Conservation (phyloP, 805 yeast genomes). For the Diddensiella caesifluorescens region DNA sequence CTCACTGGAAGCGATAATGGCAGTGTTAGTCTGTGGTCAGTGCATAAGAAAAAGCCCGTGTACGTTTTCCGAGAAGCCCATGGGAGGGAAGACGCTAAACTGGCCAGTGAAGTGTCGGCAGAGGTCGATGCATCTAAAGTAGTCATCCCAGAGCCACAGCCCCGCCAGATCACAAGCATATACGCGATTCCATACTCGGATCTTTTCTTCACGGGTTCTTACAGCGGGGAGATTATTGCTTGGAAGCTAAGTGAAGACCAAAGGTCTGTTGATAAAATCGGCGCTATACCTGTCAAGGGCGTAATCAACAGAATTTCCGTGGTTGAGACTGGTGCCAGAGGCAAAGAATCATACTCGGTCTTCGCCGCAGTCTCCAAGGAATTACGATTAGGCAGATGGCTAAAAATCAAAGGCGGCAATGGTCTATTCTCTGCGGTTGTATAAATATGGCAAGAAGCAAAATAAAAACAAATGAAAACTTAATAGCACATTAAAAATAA, state of each 20-base stretch:
- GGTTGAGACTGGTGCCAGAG: conserved; percentile 24
- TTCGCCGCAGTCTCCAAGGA: conserved; percentile 74
- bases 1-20: conserved; percentile 97
- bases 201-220: conserved; percentile 81
- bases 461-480: neutral
- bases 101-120: conserved; percentile 48
- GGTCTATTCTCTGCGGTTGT: conserved; percentile 47
- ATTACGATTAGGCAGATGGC: conserved; percentile 87
- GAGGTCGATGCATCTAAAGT: conserved; percentile 32
- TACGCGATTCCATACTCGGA: conserved; percentile 82
- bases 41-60: conserved; percentile 83
- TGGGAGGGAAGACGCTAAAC: conserved; percentile 53
- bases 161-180: conserved; percentile 80
- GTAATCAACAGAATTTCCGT: conserved; percentile 36
- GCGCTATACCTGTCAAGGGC: conserved; percentile 62
- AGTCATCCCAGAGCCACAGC: conserved; percentile 60
- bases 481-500: neutral
- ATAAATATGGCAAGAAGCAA: neutral
- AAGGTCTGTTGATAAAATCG: conserved; percentile 54
- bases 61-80: conserved; percentile 67
- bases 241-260: conserved; percentile 71
- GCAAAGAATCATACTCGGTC: conserved; percentile 44
- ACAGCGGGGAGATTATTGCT: conserved; percentile 68
- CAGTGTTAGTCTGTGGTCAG: conserved; percentile 81
- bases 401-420: conserved; percentile 53